Evolutionary conservation across 164 flowering plant genomes (phyloP).

Genomic region (Euptelea pleiosperma): DNA sequence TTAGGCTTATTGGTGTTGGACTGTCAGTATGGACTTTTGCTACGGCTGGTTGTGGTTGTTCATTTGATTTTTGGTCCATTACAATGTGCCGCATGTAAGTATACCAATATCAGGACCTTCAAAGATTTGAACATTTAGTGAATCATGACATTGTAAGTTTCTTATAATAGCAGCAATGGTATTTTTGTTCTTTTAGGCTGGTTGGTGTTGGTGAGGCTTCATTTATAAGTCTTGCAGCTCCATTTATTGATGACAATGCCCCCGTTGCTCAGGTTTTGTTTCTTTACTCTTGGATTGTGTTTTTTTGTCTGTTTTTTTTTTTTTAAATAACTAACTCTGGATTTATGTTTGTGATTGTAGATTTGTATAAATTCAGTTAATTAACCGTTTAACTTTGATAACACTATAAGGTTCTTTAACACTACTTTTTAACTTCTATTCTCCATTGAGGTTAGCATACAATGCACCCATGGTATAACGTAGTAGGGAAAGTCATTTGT

Average conservation of each 20-base stretch:
- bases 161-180: not conserved
- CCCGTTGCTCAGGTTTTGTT: constrained; percentile 67
- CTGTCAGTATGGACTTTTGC: constrained; percentile 91
- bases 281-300: not conserved
- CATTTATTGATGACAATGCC: constrained; percentile 96
- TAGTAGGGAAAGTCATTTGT: too few relatives aligned
- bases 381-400: not conserved
- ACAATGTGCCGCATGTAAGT: constrained; percentile 85
- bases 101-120: not conserved
- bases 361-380: not conserved
- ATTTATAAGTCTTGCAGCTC: constrained; percentile 96
- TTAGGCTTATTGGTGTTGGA: constrained; percentile 97
- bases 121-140: not conserved
- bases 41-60: constrained; percentile 68
- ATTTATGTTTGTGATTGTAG: too few relatives aligned
- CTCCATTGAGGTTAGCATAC: too few relatives aligned
- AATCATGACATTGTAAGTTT: not conserved
- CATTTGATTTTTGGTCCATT: constrained; percentile 83
- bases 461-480: too few relatives aligned
- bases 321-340: too few relatives aligned
- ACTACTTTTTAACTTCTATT: not conserved
- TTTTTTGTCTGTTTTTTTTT: too few relatives aligned
- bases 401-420: not conserved
- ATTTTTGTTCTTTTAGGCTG: constrained; percentile 35
- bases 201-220: constrained; percentile 99